phyloP scores from a whole-genome alignment of 1,139 yeast species.

The Yamadazyma blattariae region DNA sequence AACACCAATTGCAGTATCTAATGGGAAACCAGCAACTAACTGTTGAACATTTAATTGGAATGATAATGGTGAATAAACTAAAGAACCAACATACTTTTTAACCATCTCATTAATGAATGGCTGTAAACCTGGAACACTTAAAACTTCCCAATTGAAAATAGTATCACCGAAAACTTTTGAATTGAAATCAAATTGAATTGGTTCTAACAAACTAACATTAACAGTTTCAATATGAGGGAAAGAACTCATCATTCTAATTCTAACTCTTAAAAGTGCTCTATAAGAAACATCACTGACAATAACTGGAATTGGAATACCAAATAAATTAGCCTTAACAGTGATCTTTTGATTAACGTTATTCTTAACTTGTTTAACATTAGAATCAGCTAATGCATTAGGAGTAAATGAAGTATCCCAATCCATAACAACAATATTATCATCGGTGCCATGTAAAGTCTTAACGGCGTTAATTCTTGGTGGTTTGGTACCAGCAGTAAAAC shows the following conservation, averaged over 20 bases:
- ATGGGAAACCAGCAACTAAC: constrained; percentile 78
- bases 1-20: constrained; percentile 84
- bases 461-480: constrained; percentile 92
- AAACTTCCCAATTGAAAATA: constrained; percentile 81
- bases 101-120: constrained; percentile 83
- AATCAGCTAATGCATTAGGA: constrained; percentile 84
- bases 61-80: constrained; percentile 83
- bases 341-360: constrained; percentile 80
- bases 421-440: constrained; percentile 91
- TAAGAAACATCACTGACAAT: constrained; percentile 61
- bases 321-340: constrained; percentile 63
- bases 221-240: constrained; percentile 93
- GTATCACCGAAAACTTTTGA: constrained; percentile 72
- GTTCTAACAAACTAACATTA: constrained; percentile 76
- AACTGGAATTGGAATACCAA: constrained; percentile 66
- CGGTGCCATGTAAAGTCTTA: constrained; percentile 83
- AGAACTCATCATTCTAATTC: constrained; percentile 83
- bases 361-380: constrained; percentile 78
- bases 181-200: constrained; percentile 84
- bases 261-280: constrained; percentile 67
- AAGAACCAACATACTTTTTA: constrained; percentile 81
- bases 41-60: constrained; percentile 92
- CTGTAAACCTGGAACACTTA: constrained; percentile 80
- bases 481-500: constrained; percentile 89
- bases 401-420: constrained; percentile 90